These are phyloP conservation scores for Quercus suber DNA, from an alignment of 306 rosid species.

Conservation along the genomic window DNA sequence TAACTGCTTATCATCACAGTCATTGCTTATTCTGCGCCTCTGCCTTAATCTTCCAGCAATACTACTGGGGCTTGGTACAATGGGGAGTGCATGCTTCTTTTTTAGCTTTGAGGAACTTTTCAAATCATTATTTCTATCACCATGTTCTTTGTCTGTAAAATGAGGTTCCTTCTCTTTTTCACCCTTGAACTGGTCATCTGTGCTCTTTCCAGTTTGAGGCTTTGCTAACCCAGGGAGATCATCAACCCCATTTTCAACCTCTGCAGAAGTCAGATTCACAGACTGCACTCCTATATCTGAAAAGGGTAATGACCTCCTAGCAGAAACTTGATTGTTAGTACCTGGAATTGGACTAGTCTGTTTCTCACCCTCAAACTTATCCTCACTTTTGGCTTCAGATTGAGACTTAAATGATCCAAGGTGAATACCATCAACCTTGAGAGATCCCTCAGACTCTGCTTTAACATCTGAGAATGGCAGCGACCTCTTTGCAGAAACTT, in stretches of 20 bases:
- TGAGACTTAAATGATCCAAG: slow-evolving; percentile 18
- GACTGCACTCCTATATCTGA: slow-evolving; percentile 20
- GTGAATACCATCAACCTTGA: slow-evolving; percentile 26
- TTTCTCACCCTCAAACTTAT: slow-evolving; percentile 17
- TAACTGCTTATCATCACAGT: background rate
- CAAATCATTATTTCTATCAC: background rate
- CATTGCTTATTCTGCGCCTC: slow-evolving; percentile 5
- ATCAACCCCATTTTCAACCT: slow-evolving; percentile 19
- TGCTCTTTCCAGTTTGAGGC: slow-evolving; percentile 1
- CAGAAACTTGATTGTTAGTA: slow-evolving; percentile 31
- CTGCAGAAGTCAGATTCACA: slow-evolving; percentile 18
- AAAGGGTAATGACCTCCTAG: slow-evolving; percentile 49
- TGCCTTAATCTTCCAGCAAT: slow-evolving; percentile 32
- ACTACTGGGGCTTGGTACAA: slow-evolving; percentile 18
- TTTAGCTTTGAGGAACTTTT: background rate
- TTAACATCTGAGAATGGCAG: slow-evolving; percentile 45
- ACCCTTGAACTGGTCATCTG: background rate
- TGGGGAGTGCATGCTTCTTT: background rate
- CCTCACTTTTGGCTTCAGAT: slow-evolving; percentile 23
- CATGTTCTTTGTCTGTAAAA: background rate
- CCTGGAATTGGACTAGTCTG: slow-evolving; percentile 4
- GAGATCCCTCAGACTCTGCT: slow-evolving; percentile 23
- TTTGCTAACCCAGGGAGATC: slow-evolving; percentile 12
- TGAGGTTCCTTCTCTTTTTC: slow-evolving; percentile 1
- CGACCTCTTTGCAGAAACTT: slow-evolving; percentile 62